phyloP scores from a whole-genome alignment of 192 early-diverging fungal species.

The Coemansia erecta region DNA sequence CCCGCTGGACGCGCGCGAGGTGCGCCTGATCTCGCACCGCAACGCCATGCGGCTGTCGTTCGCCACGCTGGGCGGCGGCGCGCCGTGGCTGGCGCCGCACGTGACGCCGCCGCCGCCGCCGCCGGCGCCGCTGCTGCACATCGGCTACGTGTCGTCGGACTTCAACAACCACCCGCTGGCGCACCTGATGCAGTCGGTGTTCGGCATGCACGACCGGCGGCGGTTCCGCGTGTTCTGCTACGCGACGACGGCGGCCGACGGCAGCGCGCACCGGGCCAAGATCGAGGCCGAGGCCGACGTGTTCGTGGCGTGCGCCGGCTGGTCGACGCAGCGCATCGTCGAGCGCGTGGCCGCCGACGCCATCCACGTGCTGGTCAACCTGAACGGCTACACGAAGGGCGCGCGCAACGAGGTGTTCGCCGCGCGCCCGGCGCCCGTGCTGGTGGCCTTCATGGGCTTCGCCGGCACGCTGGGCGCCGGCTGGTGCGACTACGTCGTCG shows the following conservation, averaged over 20 bases:
- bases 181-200: slow-evolving; percentile 93
- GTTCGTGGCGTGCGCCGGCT: slow-evolving; percentile 74
- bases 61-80: slow-evolving; percentile 57
- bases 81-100: slow-evolving; percentile 56
- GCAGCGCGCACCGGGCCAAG: slow-evolving; percentile 73
- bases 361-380: slow-evolving; percentile 87
- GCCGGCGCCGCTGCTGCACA: slow-evolving; percentile 66
- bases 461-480: slow-evolving; percentile 86
- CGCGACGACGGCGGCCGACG: slow-evolving; percentile 75
- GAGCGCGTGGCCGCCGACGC: slow-evolving; percentile 70
- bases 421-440: slow-evolving; percentile 83
- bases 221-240: slow-evolving; percentile 80
- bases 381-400: slow-evolving; percentile 97
- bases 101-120: slow-evolving; percentile 74
- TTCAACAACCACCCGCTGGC: slow-evolving; percentile 92
- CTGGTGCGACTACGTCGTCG: slow-evolving; percentile 82
- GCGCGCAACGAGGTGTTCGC: slow-evolving; percentile 94
- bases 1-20: slow-evolving; percentile 75
- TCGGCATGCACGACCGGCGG: slow-evolving; percentile 81
- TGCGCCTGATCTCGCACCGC: slow-evolving; percentile 81
- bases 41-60: slow-evolving; percentile 82
- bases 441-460: slow-evolving; percentile 91
- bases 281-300: slow-evolving; percentile 77
- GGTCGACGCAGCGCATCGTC: slow-evolving; percentile 73
- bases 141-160: slow-evolving; percentile 91